Evolutionary conservation across 148 eudicot species (phyloP), one percentile per base, ranked within the genome.

Genomic region (Silene conica): DNA sequence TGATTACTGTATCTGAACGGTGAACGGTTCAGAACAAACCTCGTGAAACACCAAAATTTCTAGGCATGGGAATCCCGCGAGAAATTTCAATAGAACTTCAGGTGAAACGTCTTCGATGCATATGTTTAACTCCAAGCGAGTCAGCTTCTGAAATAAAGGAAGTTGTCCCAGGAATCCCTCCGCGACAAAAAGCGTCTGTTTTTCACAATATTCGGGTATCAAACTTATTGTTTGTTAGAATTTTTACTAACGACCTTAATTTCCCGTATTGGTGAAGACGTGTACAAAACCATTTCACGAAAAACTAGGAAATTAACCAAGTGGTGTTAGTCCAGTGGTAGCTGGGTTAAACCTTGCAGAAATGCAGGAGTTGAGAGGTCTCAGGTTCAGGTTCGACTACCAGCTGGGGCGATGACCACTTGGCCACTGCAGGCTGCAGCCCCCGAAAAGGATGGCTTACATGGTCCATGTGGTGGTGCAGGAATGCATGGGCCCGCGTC

Each of bases 121-220:
- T 68, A 72, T 60, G 66, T 57, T 78, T 74, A 89, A 21, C 74
- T 86, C 86, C 58, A 89, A 78, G 52, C 56, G 74, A 54, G 82
- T 82, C 85, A 89, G 80, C 63, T 85, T 82, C 61, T 68, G 77
- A 71, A 81, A 89, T 19, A 67, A 43, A 31, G 87, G 90, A 64
- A 74, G 76, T 13, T 60, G 59, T 63, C 59, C 79, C 9, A 73
- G 50, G 64, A 80, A 63, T 16, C 52, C 72, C 64, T 76, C 80
- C 56, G 83, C 75, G 21, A 72, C 62, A 52, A 67, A 70, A 70
- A 87, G 86, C 63, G 78, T 77, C 86, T 84, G 57, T 26, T 70
- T 12, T 28, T 25, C 59, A 55, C 22, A 66, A 52, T n/a, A 70
- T 79, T 13, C 66, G 66, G 67, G 64, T 50, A 76, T 10, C 20